These are phyloP conservation scores for Laburnicola sp. DNA, from an alignment of 2,329 filamentous ascomycete species.

Conservation along the genomic window DNA sequence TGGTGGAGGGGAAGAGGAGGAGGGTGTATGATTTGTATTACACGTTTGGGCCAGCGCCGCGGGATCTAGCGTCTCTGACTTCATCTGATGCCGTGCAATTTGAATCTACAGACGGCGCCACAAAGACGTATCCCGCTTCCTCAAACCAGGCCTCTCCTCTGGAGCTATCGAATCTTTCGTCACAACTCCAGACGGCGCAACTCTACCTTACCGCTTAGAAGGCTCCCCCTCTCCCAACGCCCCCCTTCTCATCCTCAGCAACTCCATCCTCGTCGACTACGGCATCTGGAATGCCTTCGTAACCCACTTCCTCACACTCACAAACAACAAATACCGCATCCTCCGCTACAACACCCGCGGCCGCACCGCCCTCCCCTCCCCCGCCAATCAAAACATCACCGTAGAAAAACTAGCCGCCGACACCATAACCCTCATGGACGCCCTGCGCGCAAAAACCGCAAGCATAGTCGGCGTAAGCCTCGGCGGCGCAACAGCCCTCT, in stretches of 20 bases:
- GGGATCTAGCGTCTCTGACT: conserved; percentile 65
- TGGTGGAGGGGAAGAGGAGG: conserved; percentile 60
- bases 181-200: conserved; percentile 68
- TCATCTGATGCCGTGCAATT: conserved; percentile 53
- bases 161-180: conserved; percentile 66
- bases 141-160: conserved; percentile 43
- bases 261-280: conserved; percentile 77
- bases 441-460: conserved; percentile 68
- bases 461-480: conserved; percentile 76
- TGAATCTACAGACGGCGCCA: conserved; percentile 57
- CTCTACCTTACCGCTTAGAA: conserved; percentile 74
- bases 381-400: conserved; percentile 51
- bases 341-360: conserved; percentile 79
- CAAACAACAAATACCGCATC: conserved; percentile 67
- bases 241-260: conserved; percentile 74
- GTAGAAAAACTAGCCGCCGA: conserved; percentile 70
- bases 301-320: conserved; percentile 58
- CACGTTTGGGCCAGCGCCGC: conserved; percentile 73
- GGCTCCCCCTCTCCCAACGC: conserved; percentile 68
- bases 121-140: conserved; percentile 56
- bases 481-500: conserved; percentile 76
- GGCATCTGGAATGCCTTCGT: conserved; percentile 82
- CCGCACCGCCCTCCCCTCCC: conserved; percentile 54
- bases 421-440: conserved; percentile 65
- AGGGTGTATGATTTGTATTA: conserved; percentile 74